A percentile compares a stretch with the other conserved stretches of the same genome.
Conservation (phyloP, 371 early-diverging fungal genomes). For the Circinella minor region DNA sequence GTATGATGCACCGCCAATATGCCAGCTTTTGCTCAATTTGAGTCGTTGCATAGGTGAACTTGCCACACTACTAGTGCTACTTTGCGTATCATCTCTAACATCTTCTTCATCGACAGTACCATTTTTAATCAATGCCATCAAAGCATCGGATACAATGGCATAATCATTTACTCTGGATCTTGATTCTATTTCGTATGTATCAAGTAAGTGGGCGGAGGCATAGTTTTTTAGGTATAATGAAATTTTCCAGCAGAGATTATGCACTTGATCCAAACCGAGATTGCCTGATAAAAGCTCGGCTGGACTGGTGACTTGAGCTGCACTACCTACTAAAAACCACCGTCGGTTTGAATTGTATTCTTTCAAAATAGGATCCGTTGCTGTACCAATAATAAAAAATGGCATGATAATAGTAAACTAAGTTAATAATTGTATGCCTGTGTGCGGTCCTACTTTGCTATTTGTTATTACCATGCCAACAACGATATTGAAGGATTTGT, state of each 20-base stretch:
- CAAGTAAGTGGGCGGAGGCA: conserved; percentile 31
- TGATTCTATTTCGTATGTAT: conserved; percentile 34
- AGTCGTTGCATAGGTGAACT: conserved; percentile 15
- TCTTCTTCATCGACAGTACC: conserved; percentile 2
- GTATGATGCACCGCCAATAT: conserved; percentile 22
- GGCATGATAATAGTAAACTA: neutral
- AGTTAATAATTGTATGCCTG: too few relatives aligned
- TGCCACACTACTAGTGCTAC: neutral
- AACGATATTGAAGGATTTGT: conserved; percentile 24
- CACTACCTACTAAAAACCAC: conserved; percentile 41
- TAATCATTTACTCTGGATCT: conserved; percentile 22
- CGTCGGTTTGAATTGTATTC: conserved; percentile 29
- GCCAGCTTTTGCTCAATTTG: conserved; percentile 20
- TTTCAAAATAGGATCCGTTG: conserved; percentile 10
- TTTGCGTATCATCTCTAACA: conserved; percentile 1
- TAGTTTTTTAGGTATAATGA: conserved; percentile 24
- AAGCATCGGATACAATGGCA: conserved; percentile 13
- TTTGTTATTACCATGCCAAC: conserved; percentile 35
- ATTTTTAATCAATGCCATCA: conserved; percentile 11
- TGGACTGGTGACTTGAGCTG: conserved; percentile 37
- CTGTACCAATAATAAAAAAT: neutral
- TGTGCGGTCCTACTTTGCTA: too few relatives aligned
- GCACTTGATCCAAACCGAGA: conserved; percentile 34
- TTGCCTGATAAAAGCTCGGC: conserved; percentile 34
- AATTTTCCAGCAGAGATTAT: conserved; percentile 49